phyloP scores from a whole-genome alignment of 129 eudicot genomes.

The Escallonia herrerae region DNA sequence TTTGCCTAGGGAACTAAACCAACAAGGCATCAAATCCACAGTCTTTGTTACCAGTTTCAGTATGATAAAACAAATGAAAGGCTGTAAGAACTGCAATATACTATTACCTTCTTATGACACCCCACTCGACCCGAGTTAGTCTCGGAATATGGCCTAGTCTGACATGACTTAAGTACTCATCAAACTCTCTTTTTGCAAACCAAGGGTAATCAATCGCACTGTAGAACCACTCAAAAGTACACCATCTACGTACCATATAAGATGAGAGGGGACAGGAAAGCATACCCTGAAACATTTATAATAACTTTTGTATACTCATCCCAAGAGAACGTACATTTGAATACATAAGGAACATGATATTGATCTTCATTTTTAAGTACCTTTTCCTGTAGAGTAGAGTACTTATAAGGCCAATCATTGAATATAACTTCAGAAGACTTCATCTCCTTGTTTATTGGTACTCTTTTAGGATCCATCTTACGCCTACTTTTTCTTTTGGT shows the following conservation, averaged over 20 bases:
- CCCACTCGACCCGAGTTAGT: constrained; percentile 69
- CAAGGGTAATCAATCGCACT: constrained; percentile 79
- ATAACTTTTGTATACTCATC: constrained; percentile 4
- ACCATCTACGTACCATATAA: constrained; percentile 43
- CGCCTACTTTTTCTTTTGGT: constrained; percentile 34
- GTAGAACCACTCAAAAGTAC: constrained; percentile 66
- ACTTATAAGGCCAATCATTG: constrained; percentile 15
- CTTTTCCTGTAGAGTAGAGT: constrained; percentile 16
- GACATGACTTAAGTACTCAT: constrained; percentile 56
- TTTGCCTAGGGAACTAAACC: constrained; percentile 59
- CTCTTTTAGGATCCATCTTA: constrained; percentile 28
- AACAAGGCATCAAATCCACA: constrained; percentile 6
- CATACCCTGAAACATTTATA: constrained; percentile 28
- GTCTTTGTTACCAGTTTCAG: background rate
- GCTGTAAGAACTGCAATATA: background rate
- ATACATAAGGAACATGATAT: no score
- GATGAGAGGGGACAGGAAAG: constrained; percentile 41
- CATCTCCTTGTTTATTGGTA: constrained; percentile 17
- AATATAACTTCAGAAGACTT: constrained; percentile 19
- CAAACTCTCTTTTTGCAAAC: constrained; percentile 68
- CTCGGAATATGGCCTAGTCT: constrained; percentile 65
- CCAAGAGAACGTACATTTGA: no score
- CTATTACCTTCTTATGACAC: constrained; percentile 60
- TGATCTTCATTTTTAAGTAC: constrained; percentile 24
- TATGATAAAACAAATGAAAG: background rate